Evolutionary conservation across 2,329 filamentous ascomycete genomes (phyloP).

Genomic region (Claviceps citrina): DNA sequence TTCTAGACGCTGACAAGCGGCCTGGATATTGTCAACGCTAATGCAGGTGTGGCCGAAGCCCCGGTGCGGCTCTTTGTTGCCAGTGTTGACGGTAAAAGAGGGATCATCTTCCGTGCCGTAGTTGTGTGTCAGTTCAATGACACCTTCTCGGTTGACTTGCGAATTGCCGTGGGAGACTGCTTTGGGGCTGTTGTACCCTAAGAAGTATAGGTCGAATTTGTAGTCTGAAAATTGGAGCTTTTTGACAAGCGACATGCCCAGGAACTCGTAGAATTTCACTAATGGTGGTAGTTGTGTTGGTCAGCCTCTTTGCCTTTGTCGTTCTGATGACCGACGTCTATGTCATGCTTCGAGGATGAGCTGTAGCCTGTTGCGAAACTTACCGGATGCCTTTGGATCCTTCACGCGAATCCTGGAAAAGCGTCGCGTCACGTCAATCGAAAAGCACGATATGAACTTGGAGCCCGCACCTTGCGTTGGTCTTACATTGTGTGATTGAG

Average conservation of each 20-base stretch:
- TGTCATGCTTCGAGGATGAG: too few relatives aligned
- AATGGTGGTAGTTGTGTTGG: slow-evolving; percentile 10
- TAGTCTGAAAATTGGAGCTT: slow-evolving; percentile 69
- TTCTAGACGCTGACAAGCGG: slow-evolving; percentile 76
- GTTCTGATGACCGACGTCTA: neutral
- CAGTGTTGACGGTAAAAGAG: slow-evolving; percentile 67
- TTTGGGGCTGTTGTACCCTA: slow-evolving; percentile 67
- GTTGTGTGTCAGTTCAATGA: slow-evolving; percentile 73
- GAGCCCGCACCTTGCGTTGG: neutral
- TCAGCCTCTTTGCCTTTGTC: neutral
- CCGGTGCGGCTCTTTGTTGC: slow-evolving; percentile 75
- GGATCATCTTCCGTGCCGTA: slow-evolving; percentile 82
- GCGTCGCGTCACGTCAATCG: slow-evolving; percentile 7
- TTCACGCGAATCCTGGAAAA: slow-evolving; percentile 70
- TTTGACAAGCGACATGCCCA: slow-evolving; percentile 73
- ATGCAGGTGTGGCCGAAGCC: slow-evolving; percentile 81
- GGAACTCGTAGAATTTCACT: slow-evolving; percentile 87
- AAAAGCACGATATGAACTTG: neutral
- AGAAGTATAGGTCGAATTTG: slow-evolving; percentile 92
- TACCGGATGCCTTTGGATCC: slow-evolving; percentile 69
- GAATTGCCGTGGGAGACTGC: slow-evolving; percentile 60
- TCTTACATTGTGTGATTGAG: slow-evolving; percentile 74
- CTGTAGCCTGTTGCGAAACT: slow-evolving; percentile 10
- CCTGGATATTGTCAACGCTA: slow-evolving; percentile 69
- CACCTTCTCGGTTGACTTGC: slow-evolving; percentile 67